Base-by-base conservation (phyloP, 73 alveolate genomes). In the Stentor roeselii region DNA sequence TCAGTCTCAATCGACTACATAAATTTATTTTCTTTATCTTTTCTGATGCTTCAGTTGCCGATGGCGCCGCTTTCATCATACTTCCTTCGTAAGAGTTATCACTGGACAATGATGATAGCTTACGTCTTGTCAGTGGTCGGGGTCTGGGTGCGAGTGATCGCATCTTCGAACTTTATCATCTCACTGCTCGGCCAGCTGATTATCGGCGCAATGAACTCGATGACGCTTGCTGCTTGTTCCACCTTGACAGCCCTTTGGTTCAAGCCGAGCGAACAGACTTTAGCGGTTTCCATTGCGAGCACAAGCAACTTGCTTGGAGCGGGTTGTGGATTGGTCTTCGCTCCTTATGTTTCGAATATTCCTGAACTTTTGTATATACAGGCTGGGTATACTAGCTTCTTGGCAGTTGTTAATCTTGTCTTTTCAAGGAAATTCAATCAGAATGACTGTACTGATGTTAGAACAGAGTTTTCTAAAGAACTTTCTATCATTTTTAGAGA, bases 31-130 rank as follows among this genome's bases (percentile, higher is more conserved):
- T 15, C 42, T 36, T 30, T 21, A 34, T n/a, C 36, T 67, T 76
- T 21, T 76, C 39, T 76, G 31, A 76, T 76, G 15, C 15, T 76
- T 21, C 59, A 76, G 6, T 67, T 76, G 36, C 84, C 84, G 39
- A 21, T 76, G 78, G 84, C 84, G 60, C 84, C 84, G 14, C 39
- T 76, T 14, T 15, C 84, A 0, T 76, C 84, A 15, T 76, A n/a
- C 60, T 15, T 30, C 1, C 39, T 76, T 14, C 36, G 84, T n/a
- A 15, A 35, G 39, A n/a, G 15, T 21, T 76, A 76, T 76, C 39
- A 76, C 59, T 76, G 84, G 84, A 21, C 60, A 15, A 76, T 76
- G 60, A 76, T 21, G 78, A n/a, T 76, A 14, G 84, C 60, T n/a
- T 76, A 35, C 21, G 0, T 76, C 36, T 14, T 76, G n/a, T 21